Conservation (phyloP, 306 rosid species). For the Citrullus mucosospermus region DNA sequence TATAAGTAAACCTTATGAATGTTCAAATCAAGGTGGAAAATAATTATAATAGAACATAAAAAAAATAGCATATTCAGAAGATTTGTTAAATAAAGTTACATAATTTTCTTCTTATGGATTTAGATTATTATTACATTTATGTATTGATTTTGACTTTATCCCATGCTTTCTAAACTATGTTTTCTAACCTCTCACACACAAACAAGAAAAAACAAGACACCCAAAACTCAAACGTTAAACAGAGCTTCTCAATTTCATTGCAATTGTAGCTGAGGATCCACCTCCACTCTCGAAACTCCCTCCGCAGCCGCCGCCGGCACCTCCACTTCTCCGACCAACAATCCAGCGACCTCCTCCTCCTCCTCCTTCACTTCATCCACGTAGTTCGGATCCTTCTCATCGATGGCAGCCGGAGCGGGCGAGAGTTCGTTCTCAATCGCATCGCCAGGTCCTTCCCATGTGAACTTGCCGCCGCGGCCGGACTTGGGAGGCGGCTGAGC, state of each 20-base stretch:
- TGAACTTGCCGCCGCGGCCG: slow-evolving; percentile 76
- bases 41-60: no score
- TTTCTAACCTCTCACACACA: no score
- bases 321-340: slow-evolving; percentile 51
- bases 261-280: slow-evolving; percentile 39
- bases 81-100: no score
- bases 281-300: slow-evolving; percentile 54
- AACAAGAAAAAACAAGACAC: no score
- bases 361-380: slow-evolving; percentile 46
- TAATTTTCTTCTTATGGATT: no score
- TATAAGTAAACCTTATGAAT: no score
- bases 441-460: slow-evolving; percentile 72
- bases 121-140: no score
- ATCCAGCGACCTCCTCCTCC: slow-evolving; percentile 12
- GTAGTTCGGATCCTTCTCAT: slow-evolving; percentile 67
- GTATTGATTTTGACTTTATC: no score
- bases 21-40: no score
- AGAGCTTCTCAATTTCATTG: neutral
- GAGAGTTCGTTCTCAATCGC: slow-evolving; percentile 20
- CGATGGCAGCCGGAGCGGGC: slow-evolving; percentile 52
- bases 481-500: slow-evolving; percentile 42
- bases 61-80: no score
- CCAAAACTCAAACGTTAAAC: neutral
- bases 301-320: slow-evolving; percentile 33
- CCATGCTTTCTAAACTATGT: no score